These are phyloP conservation scores for Ilyonectria sp. DNA, from an alignment of 2,329 filamentous ascomycete genomes.

Conservation along the genomic window DNA sequence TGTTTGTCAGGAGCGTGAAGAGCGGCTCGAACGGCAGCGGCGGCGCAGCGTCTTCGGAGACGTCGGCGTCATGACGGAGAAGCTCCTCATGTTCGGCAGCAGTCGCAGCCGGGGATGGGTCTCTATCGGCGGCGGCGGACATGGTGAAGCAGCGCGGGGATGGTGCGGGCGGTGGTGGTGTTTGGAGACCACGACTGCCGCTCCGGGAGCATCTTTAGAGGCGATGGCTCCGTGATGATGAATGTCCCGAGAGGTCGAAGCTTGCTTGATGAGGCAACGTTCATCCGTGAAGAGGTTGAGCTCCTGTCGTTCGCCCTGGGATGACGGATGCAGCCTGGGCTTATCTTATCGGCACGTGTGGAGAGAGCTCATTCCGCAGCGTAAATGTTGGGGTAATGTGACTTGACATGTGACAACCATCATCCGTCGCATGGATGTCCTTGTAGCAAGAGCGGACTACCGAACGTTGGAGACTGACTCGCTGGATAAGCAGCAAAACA, in stretches of 20 bases:
- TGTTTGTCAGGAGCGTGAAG: constrained; percentile 88
- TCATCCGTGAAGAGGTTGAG: constrained; percentile 23
- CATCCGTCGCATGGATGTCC: neutral
- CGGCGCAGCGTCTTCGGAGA: constrained; percentile 30
- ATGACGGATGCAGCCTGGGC: constrained; percentile 43
- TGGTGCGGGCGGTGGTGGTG: constrained; percentile 19
- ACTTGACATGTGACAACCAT: constrained; percentile 44
- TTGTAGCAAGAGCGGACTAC: too few relatives aligned
- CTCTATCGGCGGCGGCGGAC: constrained; percentile 36
- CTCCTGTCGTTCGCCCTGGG: constrained; percentile 32
- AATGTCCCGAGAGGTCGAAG: constrained; percentile 20
- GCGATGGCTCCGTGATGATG: constrained; percentile 21
- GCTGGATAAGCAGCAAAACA: neutral
- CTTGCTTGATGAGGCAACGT: constrained; percentile 21
- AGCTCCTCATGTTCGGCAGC: constrained; percentile 34
- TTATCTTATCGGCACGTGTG: constrained; percentile 54
- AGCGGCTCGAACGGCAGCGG: constrained; percentile 77
- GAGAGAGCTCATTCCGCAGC: neutral
- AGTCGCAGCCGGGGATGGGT: constrained; percentile 42
- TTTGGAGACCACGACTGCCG: constrained; percentile 35
- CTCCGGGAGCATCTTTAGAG: constrained; percentile 42
- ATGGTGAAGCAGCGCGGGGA: constrained; percentile 3
- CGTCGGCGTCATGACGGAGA: constrained; percentile 29
- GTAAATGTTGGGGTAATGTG: constrained; percentile 26
- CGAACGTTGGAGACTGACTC: neutral